Base-by-base conservation (phyloP, 768 basidiomycete species). In the Psilocybe subaeruginosa region DNA sequence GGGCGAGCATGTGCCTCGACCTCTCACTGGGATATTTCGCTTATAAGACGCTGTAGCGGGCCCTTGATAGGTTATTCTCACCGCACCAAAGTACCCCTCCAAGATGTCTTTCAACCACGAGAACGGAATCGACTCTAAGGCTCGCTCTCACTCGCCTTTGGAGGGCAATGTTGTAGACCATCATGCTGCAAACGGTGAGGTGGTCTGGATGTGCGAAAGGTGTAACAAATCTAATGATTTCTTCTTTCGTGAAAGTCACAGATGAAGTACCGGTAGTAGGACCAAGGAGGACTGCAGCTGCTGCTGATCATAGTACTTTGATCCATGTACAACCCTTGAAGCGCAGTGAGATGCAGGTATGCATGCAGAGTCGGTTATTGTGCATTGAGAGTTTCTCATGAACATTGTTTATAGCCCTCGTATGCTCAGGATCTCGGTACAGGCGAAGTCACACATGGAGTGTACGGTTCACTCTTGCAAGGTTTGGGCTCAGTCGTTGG, bases 381-480 rank as follows among this genome's bases (percentile, higher is more conserved):
- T 50, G 29, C 8, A 37, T 29, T 19, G 31, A 7, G 41, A 49
- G 58, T 5, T 52, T 27, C 63, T 48, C 61, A 43, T 53, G 4
- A 39, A 8, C 12, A 23, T 56, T 43, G 2, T 6, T 52, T 52
- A 8, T 73, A 97, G 89, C 94, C 92, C 2, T 94, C 92, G 0
- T 97, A 98, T 73, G 87, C 95, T 2, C 95, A 98, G 75, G 93
- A 96, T 73, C 75, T 95, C 46, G 94, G 95, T 46, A 81, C 85
- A 29, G 77, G 73, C 6, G 87, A 87, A 71, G 92, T 96, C 54
- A 86, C 85, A 3, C 95, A 97, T 73, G 94, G 93, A 16, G 41
- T 94, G 41, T 97, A 97, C 69, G 95, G 93, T 4, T 90, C 91
- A 5, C 78, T 93, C 71, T 79, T 95, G 65, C 86, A 93, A 63